Base-by-base conservation (phyloP, 2,329 filamentous ascomycete species). In the Neofusicoccum cordaticola region DNA sequence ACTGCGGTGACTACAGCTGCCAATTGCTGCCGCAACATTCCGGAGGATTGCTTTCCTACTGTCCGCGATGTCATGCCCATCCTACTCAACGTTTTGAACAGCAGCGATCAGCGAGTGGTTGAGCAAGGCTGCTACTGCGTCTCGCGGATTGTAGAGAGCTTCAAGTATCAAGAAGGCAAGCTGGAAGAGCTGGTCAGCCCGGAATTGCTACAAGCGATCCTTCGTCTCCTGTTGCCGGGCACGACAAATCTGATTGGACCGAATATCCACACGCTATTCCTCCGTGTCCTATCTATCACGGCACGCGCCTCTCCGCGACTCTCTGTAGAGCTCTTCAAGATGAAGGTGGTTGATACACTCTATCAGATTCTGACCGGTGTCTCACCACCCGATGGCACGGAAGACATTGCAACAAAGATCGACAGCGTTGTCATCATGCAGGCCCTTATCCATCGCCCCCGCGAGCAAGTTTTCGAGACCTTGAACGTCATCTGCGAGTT, bases 381-480 rank as follows among this genome's bases (percentile, higher is more conserved):
- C 2, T 98, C 95, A 0, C 93, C 95, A 1, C 95, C 95, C 0
- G 86, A 83, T 67, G 91, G 90, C 39, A 88, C 85, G 1, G 88
- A 93, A 41, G 89, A 94, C 74, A 86, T 92, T 65, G 90, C 88
- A 35, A 90, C 87, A 42, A 97, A 96, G 78, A 90, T 98, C 68
- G 94, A 98, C 77, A 97, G 93, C 73, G 94, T 98, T 63, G 87
- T 99, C 51, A 95, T 99, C 72, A 99, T 99, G 96, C 95, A 99
- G 79, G 93, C 96, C 42, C 84, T 99, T 68, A 97, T 99, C 61
- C 95, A 98, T 74, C 89, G 94, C 45, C 95, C 95, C 6, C 89
- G 93, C 64, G 96, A 99, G 70, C 95, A 99, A 78, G 91, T 99
- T 17, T 95, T 94, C 70, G 95, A 99, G 81, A 97, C 96, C 1